Evolutionary conservation across 768 basidiomycete genomes (phyloP), one percentile per base, ranked within the genome.

Genomic region (Pleurotus platypus): DNA sequence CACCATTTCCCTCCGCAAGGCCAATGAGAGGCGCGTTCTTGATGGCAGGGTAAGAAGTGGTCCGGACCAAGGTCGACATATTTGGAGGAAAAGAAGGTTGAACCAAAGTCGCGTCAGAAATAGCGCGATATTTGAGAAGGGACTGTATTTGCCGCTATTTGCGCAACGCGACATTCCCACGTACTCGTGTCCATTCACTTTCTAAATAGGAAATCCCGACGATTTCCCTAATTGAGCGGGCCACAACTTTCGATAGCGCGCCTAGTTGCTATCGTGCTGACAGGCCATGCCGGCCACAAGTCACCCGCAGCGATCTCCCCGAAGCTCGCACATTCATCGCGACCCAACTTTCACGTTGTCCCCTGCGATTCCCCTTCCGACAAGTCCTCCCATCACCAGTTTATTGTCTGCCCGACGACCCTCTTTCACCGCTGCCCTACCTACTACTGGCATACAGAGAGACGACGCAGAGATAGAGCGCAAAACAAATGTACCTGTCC

Each of bases 11-110:
- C 73, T 94, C 92, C 1, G 83, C 89, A 51, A 93, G 84, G 58
- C 89, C 89, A 45, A 87, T 75, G 60, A 91, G 73, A 13, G 92
- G 92, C 5, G 92, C 89, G 63, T 94, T 94, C 70, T 90, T 88
- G 37, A 94, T 92, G 57, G 89, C 83, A 24, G 87, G 85, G 37
- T 79, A 83, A 66, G 74, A 77, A n/a, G 92, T 92, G 58, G 78
- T 75, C 61, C 78, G 76, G 56, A 87, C 83, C 4, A 81, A 73
- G 60, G 72, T 65, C 18, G 51, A 54, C 51, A 54, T 54, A 22
- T 15, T 20, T n/a, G 74, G 74, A 49, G 73, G 72, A 20, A 56
- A 48, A 55, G 59, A 56, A 50, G 26, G 26, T 27, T 26, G 46
- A 47, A 46, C 3, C 40, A 27, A 26, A 16, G 18, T n/a, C 39